Conservation (phyloP, 371 early-diverging fungal genomes). For the Mucor circinelloides region DNA sequence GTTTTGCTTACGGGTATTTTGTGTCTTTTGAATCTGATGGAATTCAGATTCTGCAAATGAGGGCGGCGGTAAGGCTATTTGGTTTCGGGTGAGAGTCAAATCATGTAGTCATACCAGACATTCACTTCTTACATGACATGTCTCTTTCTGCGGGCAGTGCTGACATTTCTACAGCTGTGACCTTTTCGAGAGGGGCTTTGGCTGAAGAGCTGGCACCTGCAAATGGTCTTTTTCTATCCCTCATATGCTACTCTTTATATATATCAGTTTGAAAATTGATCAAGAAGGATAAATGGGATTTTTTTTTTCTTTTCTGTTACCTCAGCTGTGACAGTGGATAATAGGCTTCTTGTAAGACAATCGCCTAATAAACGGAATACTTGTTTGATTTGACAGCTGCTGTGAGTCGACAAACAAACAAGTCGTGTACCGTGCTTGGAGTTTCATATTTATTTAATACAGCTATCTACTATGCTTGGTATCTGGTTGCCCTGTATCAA, state of each 20-base stretch:
- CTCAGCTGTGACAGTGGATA: too few relatives aligned
- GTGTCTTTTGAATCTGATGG: slow-evolving; percentile 36
- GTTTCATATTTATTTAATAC: too few relatives aligned
- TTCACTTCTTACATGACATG: background rate
- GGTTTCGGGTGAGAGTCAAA: background rate
- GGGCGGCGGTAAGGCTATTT: slow-evolving; percentile 28
- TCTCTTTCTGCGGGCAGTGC: background rate
- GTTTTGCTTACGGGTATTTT: slow-evolving; percentile 18
- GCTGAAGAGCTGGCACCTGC: background rate
- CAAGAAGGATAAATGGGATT: background rate
- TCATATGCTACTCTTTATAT: background rate
- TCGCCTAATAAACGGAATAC: too few relatives aligned
- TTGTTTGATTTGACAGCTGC: too few relatives aligned
- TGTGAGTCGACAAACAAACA: too few relatives aligned
- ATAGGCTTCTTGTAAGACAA: too few relatives aligned
- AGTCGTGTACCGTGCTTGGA: too few relatives aligned
- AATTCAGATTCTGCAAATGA: slow-evolving; percentile 54
- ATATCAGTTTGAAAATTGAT: background rate
- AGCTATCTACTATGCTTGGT: too few relatives aligned
- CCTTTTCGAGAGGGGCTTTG: background rate
- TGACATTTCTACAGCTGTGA: background rate
- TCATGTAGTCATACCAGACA: too few relatives aligned
- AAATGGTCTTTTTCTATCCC: background rate
- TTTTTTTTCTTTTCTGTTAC: background rate
- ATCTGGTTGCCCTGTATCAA: too few relatives aligned